Percentiles rank a stretch among this genome's conserved stretches.
Evolutionary conservation across 2,329 filamentous ascomycete species (phyloP).

Genomic region (Orbilia quercus): DNA sequence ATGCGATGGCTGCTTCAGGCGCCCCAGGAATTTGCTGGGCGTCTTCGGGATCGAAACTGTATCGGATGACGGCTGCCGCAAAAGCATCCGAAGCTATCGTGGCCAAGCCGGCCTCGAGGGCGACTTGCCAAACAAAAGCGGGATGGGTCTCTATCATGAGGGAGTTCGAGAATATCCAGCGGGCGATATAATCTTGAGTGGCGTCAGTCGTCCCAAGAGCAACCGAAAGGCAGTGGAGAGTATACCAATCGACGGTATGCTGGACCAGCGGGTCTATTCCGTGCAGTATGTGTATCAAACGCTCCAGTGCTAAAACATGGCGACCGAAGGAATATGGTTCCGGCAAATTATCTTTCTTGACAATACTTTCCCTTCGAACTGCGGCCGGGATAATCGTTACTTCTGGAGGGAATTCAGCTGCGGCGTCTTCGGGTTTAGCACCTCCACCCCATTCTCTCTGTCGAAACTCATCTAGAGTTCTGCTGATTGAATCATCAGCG

Average conservation of each 20-base stretch:
- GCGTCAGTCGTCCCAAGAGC: conserved; percentile 66
- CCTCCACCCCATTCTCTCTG: conserved; percentile 30
- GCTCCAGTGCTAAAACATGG: conserved; percentile 73
- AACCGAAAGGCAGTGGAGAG: conserved; percentile 72
- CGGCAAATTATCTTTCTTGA: conserved; percentile 46
- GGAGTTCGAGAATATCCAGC: conserved; percentile 50
- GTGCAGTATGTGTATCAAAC: conserved; percentile 71
- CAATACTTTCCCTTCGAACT: conserved; percentile 22
- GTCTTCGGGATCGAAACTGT: conserved; percentile 22
- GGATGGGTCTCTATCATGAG: conserved; percentile 51
- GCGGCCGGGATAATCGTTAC: neutral
- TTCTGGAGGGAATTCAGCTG: neutral
- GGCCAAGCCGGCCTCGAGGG: conserved; percentile 43
- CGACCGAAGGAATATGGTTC: conserved; percentile 71
- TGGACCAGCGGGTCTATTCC: conserved; percentile 70
- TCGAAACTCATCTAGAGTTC: conserved; percentile 39
- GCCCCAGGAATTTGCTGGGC: conserved; percentile 40
- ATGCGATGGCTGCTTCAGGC: conserved; percentile 26
- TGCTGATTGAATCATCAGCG: conserved; percentile 13
- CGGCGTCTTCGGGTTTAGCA: conserved; percentile 9
- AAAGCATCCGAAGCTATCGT: conserved; percentile 52
- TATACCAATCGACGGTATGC: conserved; percentile 75
- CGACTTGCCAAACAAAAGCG: conserved; percentile 37
- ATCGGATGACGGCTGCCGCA: conserved; percentile 50
- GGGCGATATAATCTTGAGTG: conserved; percentile 48